phyloP scores from a whole-genome alignment of 768 basidiomycete genomes.

The Rhodotorula kratochvilovae region DNA sequence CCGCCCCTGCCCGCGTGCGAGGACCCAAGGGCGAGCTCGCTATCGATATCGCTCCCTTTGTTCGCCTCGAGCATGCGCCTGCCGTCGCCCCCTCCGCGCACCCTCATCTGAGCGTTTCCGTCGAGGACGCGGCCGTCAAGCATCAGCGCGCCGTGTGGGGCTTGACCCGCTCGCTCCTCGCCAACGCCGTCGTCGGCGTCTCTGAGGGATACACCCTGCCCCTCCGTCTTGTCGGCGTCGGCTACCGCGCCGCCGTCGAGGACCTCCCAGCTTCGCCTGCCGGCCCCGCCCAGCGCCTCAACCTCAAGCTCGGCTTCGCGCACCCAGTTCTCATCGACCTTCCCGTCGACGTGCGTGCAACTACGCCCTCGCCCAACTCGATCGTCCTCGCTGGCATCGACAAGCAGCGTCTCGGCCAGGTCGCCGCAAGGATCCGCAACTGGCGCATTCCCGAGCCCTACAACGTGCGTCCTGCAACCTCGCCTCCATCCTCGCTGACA shows the following conservation, averaged over 20 bases:
- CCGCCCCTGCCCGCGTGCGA: constrained; percentile 7
- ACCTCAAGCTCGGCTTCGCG: constrained; percentile 88
- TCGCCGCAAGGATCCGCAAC: constrained; percentile 76
- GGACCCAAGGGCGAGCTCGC: constrained; percentile 33
- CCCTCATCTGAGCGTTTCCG: not conserved
- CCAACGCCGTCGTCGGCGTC: constrained; percentile 85
- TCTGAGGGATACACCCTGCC: constrained; percentile 78
- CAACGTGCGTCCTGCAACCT: constrained; percentile 54
- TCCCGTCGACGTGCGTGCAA: constrained; percentile 71
- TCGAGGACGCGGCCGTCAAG: constrained; percentile 24
- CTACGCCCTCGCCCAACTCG: constrained; percentile 76
- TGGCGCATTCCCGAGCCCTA: constrained; percentile 92
- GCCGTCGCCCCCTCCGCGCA: not conserved
- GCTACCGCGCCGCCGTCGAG: constrained; percentile 84
- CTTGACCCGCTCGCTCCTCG: constrained; percentile 80
- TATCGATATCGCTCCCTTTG: constrained; percentile 31
- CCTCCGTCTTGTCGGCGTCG: constrained; percentile 86
- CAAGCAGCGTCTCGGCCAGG: constrained; percentile 80
- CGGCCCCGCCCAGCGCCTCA: constrained; percentile 51
- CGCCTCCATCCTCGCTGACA: not conserved
- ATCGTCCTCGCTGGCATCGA: constrained; percentile 76
- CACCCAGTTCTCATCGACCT: constrained; percentile 79
- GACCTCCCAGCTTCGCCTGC: constrained; percentile 55
- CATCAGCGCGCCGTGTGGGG: constrained; percentile 89
- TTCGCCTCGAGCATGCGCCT: constrained; percentile 8